Conservation (phyloP, 1,284 basidiomycete species). For the Tylopilus sp. region DNA sequence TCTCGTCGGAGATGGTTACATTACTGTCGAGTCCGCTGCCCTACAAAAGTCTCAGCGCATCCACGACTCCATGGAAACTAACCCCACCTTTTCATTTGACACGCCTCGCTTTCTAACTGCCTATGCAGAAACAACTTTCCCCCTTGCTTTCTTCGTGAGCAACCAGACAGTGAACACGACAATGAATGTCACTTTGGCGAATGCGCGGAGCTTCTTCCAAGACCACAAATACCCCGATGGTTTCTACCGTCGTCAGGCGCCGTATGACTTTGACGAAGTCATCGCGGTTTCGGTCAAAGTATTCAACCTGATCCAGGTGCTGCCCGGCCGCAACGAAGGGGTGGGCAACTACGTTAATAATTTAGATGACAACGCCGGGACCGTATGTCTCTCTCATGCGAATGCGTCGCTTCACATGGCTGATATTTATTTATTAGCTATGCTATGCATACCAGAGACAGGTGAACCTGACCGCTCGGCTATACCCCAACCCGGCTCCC, state of each 20-base stretch:
- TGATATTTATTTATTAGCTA: conserved; percentile 17
- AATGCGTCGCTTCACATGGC: not conserved
- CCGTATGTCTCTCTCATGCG: conserved; percentile 19
- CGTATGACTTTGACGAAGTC: conserved; percentile 21
- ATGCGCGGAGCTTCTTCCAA: conserved; percentile 34
- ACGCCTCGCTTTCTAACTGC: conserved; percentile 27
- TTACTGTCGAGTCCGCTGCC: conserved; percentile 11
- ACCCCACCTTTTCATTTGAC: conserved; percentile 39
- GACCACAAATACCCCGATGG: conserved; percentile 28
- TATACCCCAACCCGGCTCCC: conserved; percentile 33
- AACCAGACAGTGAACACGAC: conserved; percentile 36
- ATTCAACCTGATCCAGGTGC: conserved; percentile 10
- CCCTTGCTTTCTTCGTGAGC: conserved; percentile 40
- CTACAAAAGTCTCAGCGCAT: conserved; percentile 29
- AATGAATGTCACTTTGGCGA: conserved; percentile 17
- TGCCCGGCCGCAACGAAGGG: conserved; percentile 35
- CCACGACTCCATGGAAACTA: conserved; percentile 23
- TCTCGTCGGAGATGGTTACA: no score
- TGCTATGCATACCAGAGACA: conserved; percentile 36
- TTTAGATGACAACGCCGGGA: conserved; percentile 15
- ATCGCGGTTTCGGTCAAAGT: not conserved
- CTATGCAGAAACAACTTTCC: conserved; percentile 34
- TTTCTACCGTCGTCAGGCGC: conserved; percentile 35
- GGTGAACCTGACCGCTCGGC: conserved; percentile 32
- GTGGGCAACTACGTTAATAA: conserved; percentile 31